Evolutionary conservation across 108 stramenopile species (phyloP).

Genomic region (Schizochytrium sp.): DNA sequence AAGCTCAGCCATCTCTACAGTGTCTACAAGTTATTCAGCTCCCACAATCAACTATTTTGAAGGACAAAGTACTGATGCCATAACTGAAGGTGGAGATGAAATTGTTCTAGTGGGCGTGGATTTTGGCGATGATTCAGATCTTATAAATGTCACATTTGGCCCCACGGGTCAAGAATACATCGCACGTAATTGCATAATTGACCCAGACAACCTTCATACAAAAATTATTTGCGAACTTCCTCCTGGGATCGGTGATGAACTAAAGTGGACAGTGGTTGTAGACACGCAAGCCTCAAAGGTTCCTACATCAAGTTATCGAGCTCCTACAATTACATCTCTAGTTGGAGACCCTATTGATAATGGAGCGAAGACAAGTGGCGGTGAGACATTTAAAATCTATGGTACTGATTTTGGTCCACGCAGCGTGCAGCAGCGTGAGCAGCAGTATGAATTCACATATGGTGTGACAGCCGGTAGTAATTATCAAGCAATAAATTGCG

Average conservation of each 20-base stretch:
- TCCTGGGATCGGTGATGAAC: constrained; percentile 58
- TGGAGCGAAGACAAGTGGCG: constrained; percentile 16
- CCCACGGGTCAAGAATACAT: constrained; percentile 34
- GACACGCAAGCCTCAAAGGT: constrained; percentile 62
- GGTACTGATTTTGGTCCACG: constrained; percentile 33
- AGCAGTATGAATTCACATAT: not conserved
- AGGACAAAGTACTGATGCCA: not conserved
- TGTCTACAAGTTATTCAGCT: not conserved
- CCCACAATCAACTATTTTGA: constrained; percentile 24
- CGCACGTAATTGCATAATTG: constrained; percentile 47
- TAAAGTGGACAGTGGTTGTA: constrained; percentile 61
- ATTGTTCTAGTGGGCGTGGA: not conserved
- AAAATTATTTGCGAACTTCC: constrained; percentile 46
- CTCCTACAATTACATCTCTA: not conserved
- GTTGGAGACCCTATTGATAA: not conserved
- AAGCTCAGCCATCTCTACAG: not conserved
- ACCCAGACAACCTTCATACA: constrained; percentile 19
- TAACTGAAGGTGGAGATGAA: constrained; percentile 26
- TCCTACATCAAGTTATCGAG: constrained; percentile 38
- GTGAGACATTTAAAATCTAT: not conserved
- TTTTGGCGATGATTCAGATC: not conserved
- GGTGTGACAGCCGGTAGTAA: not conserved
- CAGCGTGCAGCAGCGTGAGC: not conserved
- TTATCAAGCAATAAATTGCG: constrained; percentile 29
- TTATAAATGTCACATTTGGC: constrained; percentile 30